Evolutionary conservation across 495 filamentous ascomycete species (phyloP), one percentile per base, ranked within the genome.

Genomic region (Glarea lozoyensis): DNA sequence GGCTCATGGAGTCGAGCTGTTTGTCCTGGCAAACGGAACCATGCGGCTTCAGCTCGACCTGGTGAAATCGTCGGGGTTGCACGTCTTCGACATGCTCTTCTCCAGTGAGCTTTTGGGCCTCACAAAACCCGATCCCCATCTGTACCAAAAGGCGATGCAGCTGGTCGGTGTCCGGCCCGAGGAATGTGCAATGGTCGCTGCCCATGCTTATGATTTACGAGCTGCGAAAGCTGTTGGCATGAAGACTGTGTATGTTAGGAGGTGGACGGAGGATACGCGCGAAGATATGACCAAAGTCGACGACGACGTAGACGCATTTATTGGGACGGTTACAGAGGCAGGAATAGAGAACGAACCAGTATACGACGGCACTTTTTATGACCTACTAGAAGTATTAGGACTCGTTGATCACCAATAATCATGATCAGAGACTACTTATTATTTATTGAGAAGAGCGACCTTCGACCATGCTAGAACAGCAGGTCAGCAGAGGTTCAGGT

Each of bases 11-110:
- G 33, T 48, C 25, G 65, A 66, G 35, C 46, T 59, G 4, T 63
- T 71, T 19, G 70, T 76, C 17, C 63, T 69, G 34, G 70, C 73
- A n/a, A 78, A 78, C 43, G 73, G 72, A 0, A 71, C 68, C 1
- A 71, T 70, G 21, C 62, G 73, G 34, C 58, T 76, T 19, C 73
- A 76, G 53, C 65, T 78, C 12, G 68, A 75, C 50, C 53, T 76
- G 4, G 55, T 49, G 11, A 57, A 62, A 12, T 72, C 71, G 0
- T 69, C 71, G 0, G 67, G 63, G 4, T 41, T 76, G 21, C 39
- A 44, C 2, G n/a, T n/a, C n/a, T 79, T 75, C 56, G 53, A 72
- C 49, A 67, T 68, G 62, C 39, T 76, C 2, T 71, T 74, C 23
- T 74, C 72, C 0, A 73, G 69, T 40, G 56, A 72, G 51, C 43